A percentile compares a stretch with the other conserved stretches of the same genome.
Evolutionary conservation across 306 rosid genomes (phyloP).

Genomic region (Lupinus albus): DNA sequence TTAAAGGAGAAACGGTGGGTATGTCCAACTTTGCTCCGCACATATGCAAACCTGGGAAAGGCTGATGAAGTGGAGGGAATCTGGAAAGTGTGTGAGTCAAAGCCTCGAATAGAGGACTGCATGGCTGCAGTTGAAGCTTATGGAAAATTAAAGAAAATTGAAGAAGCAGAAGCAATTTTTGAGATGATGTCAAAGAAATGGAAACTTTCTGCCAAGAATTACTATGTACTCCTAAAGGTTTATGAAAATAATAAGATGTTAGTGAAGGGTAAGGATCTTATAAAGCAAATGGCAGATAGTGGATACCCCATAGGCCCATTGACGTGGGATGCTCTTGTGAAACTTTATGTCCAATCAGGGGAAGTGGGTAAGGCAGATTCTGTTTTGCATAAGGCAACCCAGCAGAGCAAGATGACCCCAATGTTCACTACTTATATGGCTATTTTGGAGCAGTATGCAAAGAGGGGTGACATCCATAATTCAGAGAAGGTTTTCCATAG

Average conservation of each 20-base stretch:
- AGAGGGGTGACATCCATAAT: slow-evolving; percentile 69
- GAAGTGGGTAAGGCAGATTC: slow-evolving; percentile 75
- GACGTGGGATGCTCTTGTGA: slow-evolving; percentile 73
- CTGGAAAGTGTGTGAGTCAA: slow-evolving; percentile 65
- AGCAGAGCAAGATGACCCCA: slow-evolving; percentile 47
- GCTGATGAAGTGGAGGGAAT: slow-evolving; percentile 72
- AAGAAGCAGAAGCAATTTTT: slow-evolving; percentile 74
- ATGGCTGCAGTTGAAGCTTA: slow-evolving; percentile 71
- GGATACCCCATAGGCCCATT: slow-evolving; percentile 53
- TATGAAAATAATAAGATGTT: slow-evolving; percentile 63
- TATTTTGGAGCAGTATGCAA: slow-evolving; percentile 37
- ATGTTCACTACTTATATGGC: slow-evolving; percentile 33
- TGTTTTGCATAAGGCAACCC: slow-evolving; percentile 57
- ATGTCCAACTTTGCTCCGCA: slow-evolving; percentile 47
- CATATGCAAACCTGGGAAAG: slow-evolving; percentile 69
- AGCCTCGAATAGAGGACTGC: slow-evolving; percentile 51
- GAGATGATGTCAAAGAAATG: slow-evolving; percentile 53
- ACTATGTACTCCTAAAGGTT: slow-evolving; percentile 53
- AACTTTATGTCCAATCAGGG: slow-evolving; percentile 65
- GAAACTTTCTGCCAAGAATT: slow-evolving; percentile 51
- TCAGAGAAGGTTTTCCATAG: slow-evolving; percentile 64
- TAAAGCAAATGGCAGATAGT: slow-evolving; percentile 60
- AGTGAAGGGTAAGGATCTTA: slow-evolving; percentile 68
- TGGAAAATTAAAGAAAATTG: slow-evolving; percentile 68
- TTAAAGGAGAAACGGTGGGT: slow-evolving; percentile 45